A percentile compares a stretch with the other conserved stretches of the same genome.
Conservation (phyloP, 257 asterid genomes). For the Solanum bulbocastanum region DNA sequence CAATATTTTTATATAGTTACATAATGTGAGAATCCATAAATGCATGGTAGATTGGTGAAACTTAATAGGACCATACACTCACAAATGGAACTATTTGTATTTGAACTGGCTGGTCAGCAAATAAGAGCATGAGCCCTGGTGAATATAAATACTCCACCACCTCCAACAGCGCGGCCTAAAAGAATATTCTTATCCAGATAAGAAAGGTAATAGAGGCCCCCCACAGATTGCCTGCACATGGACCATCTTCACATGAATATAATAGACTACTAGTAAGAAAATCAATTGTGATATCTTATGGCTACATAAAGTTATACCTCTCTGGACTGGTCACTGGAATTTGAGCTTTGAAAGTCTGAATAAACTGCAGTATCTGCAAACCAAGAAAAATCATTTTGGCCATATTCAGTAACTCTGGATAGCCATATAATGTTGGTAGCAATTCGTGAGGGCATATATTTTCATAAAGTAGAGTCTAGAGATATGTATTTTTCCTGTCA, state of each 20-base stretch:
- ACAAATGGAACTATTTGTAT: not conserved
- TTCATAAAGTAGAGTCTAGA: not conserved
- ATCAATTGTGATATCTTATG: not conserved
- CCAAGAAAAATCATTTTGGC: not conserved
- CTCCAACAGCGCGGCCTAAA: constrained; percentile 83
- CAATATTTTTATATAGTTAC: not conserved
- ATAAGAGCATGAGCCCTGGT: constrained; percentile 54
- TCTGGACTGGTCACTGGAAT: constrained; percentile 43
- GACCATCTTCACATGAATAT: not conserved
- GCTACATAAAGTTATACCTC: constrained; percentile 26
- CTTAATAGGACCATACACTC: not conserved
- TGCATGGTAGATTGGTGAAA: not conserved
- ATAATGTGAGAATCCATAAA: not conserved
- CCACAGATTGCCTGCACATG: constrained; percentile 49
- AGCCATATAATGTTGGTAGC: not conserved
- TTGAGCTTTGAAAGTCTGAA: constrained; percentile 61
- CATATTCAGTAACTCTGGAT: not conserved
- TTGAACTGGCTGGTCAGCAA: not conserved
- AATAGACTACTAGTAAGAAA: not conserved
- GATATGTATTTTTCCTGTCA: not conserved
- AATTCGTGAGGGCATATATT: not conserved
- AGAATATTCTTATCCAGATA: constrained; percentile 78
- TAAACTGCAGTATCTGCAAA: constrained; percentile 64
- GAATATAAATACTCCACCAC: constrained; percentile 80
- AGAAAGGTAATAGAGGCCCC: constrained; percentile 82